Evolutionary conservation across 2,329 filamentous ascomycete genomes (phyloP).

Genomic region (Alternaria conjuncta): DNA sequence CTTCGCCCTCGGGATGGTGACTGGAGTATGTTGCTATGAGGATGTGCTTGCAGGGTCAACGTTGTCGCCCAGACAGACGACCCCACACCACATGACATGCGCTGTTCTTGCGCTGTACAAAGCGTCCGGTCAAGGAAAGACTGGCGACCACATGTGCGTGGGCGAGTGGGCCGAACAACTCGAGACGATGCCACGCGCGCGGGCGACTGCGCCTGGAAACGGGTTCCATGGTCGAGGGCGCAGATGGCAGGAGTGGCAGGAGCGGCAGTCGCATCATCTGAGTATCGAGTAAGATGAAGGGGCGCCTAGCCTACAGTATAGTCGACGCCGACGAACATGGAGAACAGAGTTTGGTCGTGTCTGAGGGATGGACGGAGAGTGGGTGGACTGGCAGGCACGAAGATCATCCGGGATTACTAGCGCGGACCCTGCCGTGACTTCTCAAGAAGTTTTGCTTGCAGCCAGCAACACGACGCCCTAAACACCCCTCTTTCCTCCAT

Average conservation of each 20-base stretch:
- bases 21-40: not conserved
- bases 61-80: conserved; percentile 1
- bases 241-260: not conserved
- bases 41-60: not conserved
- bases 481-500: conserved; percentile 17
- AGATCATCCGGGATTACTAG: conserved; percentile 12
- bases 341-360: not conserved
- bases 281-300: not conserved
- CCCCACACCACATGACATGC: conserved; percentile 3
- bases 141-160: not conserved
- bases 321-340: not conserved
- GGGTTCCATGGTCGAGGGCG: not conserved
- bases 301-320: not conserved
- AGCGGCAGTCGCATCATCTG: not conserved
- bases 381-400: conserved; percentile 12
- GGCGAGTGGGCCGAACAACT: conserved; percentile 8
- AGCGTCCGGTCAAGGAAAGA: not conserved
- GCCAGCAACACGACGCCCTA: conserved; percentile 21
- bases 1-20: not conserved
- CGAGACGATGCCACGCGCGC: not conserved
- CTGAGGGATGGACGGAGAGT: not conserved
- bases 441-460: conserved; percentile 28
- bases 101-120: conserved; percentile 14
- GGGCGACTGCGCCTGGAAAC: not conserved
- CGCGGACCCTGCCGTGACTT: conserved; percentile 17